phyloP scores from a whole-genome alignment of 495 filamentous ascomycete species.

The Penicillium fimorum region DNA sequence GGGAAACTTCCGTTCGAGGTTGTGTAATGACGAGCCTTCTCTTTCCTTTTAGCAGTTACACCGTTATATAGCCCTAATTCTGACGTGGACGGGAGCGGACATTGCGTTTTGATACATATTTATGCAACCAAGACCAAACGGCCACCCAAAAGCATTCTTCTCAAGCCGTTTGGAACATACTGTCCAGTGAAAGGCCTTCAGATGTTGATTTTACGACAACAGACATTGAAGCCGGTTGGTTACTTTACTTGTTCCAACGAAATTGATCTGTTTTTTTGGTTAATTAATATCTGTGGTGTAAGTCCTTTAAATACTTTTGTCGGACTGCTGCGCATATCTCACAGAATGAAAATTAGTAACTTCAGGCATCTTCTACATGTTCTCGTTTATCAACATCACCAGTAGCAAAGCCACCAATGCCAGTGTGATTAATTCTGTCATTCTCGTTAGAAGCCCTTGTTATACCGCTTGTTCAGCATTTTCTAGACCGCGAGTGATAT shows the following conservation, averaged over 20 bases:
- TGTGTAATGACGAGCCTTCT: not conserved
- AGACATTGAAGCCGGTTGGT: not conserved
- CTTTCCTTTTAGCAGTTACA: not conserved
- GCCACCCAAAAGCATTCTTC: not conserved
- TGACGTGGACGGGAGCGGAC: not conserved
- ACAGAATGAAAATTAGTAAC: not conserved
- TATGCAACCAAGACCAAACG: not conserved
- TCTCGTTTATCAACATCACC: too few relatives aligned
- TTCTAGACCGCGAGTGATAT: too few relatives aligned
- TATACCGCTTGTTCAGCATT: too few relatives aligned
- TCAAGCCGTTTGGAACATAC: not conserved
- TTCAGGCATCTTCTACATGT: too few relatives aligned
- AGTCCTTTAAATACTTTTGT: not conserved
- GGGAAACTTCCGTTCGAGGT: too few relatives aligned
- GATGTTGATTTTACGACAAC: not conserved
- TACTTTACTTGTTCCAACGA: not conserved
- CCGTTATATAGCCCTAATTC: not conserved
- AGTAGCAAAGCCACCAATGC: too few relatives aligned
- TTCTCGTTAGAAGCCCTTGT: too few relatives aligned
- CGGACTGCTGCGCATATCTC: not conserved
- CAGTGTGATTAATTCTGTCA: too few relatives aligned
- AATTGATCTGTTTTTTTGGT: not conserved
- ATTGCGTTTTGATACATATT: not conserved
- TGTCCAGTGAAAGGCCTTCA: not conserved
- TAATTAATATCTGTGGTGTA: not conserved